These are phyloP conservation scores for Apiospora malaysiana DNA, from an alignment of 2,329 filamentous ascomycete species.

Conservation along the genomic window DNA sequence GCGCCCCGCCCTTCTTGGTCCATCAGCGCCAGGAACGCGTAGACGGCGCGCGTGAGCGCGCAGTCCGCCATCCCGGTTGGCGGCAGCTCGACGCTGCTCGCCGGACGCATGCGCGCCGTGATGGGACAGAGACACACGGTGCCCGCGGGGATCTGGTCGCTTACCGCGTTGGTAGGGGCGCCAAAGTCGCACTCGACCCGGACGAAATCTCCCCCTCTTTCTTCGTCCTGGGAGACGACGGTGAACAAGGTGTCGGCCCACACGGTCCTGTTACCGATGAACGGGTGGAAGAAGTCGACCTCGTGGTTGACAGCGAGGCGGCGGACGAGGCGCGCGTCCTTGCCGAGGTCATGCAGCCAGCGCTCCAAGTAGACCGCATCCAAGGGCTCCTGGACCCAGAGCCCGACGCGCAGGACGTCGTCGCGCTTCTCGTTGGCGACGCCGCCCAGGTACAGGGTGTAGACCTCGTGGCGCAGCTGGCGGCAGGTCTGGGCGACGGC, in stretches of 20 bases:
- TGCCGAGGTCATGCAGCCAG: constrained; percentile 19
- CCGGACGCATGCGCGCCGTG: not conserved
- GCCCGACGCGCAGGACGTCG: not conserved
- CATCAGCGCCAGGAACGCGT: constrained; percentile 5
- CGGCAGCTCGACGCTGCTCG: not conserved
- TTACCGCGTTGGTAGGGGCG: not conserved
- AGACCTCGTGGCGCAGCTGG: constrained; percentile 3
- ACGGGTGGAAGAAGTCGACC: not conserved
- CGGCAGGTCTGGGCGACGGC: constrained; percentile 18
- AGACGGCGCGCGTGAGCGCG: constrained; percentile 1
- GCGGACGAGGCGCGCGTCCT: not conserved
- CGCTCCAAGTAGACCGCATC: constrained; percentile 16
- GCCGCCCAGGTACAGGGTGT: not conserved
- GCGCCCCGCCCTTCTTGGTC: not conserved
- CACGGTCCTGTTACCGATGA: not conserved
- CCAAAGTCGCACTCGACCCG: not conserved
- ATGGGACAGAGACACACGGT: not conserved
- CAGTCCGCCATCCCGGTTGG: not conserved
- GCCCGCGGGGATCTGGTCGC: constrained; percentile 7
- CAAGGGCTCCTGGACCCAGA: constrained; percentile 10
- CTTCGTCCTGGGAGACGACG: not conserved
- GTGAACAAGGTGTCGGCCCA: not conserved
- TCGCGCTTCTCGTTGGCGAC: not conserved
- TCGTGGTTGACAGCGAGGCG: constrained; percentile 2
- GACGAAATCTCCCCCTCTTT: not conserved